Base-by-base conservation (phyloP, 345 rosid genomes). In the Arabidopsis thaliana region DNA sequence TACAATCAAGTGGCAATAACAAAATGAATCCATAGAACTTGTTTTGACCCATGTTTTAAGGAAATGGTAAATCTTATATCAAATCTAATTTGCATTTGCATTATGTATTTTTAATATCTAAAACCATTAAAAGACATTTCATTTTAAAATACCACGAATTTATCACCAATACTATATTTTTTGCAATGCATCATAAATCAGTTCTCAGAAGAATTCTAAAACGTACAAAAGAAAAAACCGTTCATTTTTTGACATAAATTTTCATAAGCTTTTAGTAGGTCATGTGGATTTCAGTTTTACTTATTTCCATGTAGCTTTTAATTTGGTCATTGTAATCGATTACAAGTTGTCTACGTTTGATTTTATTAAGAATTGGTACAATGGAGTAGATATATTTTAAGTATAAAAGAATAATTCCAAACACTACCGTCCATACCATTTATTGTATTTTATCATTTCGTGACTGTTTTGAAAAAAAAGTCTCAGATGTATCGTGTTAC, bases 401-500 rank as follows among this genome's bases (percentile, higher is more conserved):
- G 7, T 46, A 22, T 32, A 56, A 66, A 78, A 4, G 81, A 78
- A 78, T 78, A 78, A 72, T 11, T 78, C 77, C 81, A 78, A 78
- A 78, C 73, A 1, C 81, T 65, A 78, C 63, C 48, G 77, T 78
- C 81, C 81, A 78, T 33, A 58, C 13, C 41, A 49, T 58, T 58
- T 65, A 8, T 49, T 71, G 56, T 64, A 2, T 28, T 50, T 8
- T 32, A 38, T 59, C 2, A 32, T 41, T 41, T 51, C 22, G 12
- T 58, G 68, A 65, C 67, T 48, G 41, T 57, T 38, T 37, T 37
- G n/a, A n/a, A 7, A 33, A 49, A 65, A 61, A 25, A 59, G 60
- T 68, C 69, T 55, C 52, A 76, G 65, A 48, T 50, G 71, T 65
- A 67, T 71, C 65, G 37, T 50, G 46, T 69, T 52, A 37, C 40